Conservation (phyloP, 495 filamentous ascomycete species). For the Penicillium salamii region DNA sequence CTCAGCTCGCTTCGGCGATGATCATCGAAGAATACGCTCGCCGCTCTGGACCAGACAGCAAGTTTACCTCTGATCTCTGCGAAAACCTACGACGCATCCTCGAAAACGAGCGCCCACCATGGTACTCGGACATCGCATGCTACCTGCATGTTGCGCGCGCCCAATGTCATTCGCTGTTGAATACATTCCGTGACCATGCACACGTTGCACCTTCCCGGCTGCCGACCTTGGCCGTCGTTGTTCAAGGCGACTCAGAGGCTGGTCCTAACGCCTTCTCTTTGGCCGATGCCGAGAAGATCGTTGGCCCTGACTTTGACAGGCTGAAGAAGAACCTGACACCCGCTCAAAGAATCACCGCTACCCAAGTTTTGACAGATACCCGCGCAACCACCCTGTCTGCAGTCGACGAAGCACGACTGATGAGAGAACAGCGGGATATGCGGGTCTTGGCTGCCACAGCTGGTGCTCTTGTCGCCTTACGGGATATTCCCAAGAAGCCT, state of each 20-base stretch:
- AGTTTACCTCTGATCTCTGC: slow-evolving; percentile 55
- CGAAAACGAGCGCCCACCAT: slow-evolving; percentile 72
- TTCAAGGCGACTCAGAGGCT: slow-evolving; percentile 87
- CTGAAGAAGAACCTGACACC: slow-evolving; percentile 81
- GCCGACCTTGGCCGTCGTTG: slow-evolving; percentile 78
- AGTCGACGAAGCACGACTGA: slow-evolving; percentile 71
- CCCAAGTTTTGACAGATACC: slow-evolving; percentile 71
- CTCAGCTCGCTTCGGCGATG: slow-evolving; percentile 79
- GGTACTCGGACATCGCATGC: slow-evolving; percentile 84
- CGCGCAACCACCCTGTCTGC: slow-evolving; percentile 62
- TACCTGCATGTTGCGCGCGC: slow-evolving; percentile 84
- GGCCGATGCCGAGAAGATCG: slow-evolving; percentile 78
- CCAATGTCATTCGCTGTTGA: slow-evolving; percentile 85
- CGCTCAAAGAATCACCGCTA: slow-evolving; percentile 75
- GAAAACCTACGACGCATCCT: slow-evolving; percentile 65
- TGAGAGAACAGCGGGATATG: slow-evolving; percentile 79
- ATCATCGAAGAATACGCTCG: slow-evolving; percentile 84
- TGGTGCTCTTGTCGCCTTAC: slow-evolving; percentile 81
- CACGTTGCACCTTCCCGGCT: slow-evolving; percentile 70
- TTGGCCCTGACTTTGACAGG: slow-evolving; percentile 77
- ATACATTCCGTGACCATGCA: slow-evolving; percentile 82
- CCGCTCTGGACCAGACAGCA: slow-evolving; percentile 33
- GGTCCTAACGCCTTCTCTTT: slow-evolving; percentile 90
- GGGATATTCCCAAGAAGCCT: slow-evolving; percentile 84
- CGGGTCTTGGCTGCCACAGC: slow-evolving; percentile 85